Base-by-base conservation (phyloP, 2,329 filamentous ascomycete genomes). In the Pseudogymnoascus sp. region DNA sequence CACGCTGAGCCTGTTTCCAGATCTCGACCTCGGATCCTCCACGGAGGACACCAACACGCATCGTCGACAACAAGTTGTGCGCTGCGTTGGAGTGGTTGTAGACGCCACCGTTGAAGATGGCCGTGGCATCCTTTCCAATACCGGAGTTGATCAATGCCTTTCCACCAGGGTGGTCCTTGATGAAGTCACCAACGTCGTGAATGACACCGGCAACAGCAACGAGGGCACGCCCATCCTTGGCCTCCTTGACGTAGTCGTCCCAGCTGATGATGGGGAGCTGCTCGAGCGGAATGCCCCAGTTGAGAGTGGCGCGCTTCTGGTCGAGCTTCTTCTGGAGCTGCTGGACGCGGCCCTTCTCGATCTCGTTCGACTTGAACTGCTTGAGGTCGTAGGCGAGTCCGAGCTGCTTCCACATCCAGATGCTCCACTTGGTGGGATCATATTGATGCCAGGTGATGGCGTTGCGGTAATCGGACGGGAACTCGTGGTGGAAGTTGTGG, bases 401-500 rank as follows among this genome's bases (percentile, higher is more conserved):
- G 63, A 93, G 78, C 77, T 88, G 85, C 84, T 93, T 95, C 87
- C 89, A 93, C 65, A 81, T 71, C 86, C 86, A 91, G 80, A 96
- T 96, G 74, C 79, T 83, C 90, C 91, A 95, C 81, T 96, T 96
- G 75, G 91, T 96, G 57, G 91, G 91, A 75, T 96, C 91, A 73
- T 96, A 96, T 79, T 96, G 91, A 79, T 86, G 88, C 90, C 91
- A 96, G 77, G 91, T 82, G 70, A 95, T 93, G 66, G 90, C 91
- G 75, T 96, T 96, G 75, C 91, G 90, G 85, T 95, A 96, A 77
- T 96, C 91, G 10, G 90, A 93, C 63, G 91, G 91, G 79, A 96
- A 96, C 77, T 96, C 91, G 82, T 96, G 91, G 79, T 96, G 91
- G 83, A 96, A 96, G 83, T 96, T 96, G 83, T 96, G 91, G 80